Evolutionary conservation across 2,329 filamentous ascomycete species (phyloP).

Genomic region (Xylariales sp.): DNA sequence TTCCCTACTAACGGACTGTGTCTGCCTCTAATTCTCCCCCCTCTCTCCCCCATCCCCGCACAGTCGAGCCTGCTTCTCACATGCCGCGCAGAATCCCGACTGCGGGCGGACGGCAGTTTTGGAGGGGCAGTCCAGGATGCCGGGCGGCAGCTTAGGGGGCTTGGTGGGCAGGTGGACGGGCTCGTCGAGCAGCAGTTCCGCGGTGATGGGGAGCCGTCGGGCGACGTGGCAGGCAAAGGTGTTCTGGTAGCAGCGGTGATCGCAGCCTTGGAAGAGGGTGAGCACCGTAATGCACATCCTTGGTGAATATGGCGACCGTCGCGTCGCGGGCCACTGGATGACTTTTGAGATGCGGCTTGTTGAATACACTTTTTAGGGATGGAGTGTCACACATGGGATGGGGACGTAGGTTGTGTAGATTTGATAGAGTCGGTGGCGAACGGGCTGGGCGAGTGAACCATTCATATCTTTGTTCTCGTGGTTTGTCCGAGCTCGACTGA

Average conservation of each 20-base stretch:
- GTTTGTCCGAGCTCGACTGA: too few species aligned
- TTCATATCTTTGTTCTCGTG: too few species aligned
- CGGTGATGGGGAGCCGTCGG: slow-evolving; percentile 12
- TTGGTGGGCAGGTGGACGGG: slow-evolving; percentile 16
- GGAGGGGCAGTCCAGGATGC: slow-evolving; percentile 13
- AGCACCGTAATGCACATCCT: slow-evolving; percentile 30
- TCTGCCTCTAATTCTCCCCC: too few species aligned
- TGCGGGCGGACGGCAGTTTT: slow-evolving; percentile 16
- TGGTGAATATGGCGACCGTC: too few species aligned
- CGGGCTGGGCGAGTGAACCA: too few species aligned
- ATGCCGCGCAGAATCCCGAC: slow-evolving; percentile 15
- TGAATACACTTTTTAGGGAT: too few species aligned
- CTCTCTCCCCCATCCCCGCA: neutral
- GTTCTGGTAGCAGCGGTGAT: slow-evolving; percentile 28
- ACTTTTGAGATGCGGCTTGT: too few species aligned
- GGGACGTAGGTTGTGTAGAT: too few species aligned
- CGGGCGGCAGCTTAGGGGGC: slow-evolving; percentile 13
- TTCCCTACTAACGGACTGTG: too few species aligned
- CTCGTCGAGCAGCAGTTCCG: slow-evolving; percentile 16
- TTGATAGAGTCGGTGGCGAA: too few species aligned
- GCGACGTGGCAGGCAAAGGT: slow-evolving; percentile 24
- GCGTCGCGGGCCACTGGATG: too few species aligned
- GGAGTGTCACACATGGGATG: too few species aligned
- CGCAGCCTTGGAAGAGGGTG: slow-evolving; percentile 20
- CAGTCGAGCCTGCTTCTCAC: slow-evolving; percentile 4